Evolutionary conservation across 2,329 filamentous ascomycete genomes (phyloP).

Genomic region (Xylaria sp.): DNA sequence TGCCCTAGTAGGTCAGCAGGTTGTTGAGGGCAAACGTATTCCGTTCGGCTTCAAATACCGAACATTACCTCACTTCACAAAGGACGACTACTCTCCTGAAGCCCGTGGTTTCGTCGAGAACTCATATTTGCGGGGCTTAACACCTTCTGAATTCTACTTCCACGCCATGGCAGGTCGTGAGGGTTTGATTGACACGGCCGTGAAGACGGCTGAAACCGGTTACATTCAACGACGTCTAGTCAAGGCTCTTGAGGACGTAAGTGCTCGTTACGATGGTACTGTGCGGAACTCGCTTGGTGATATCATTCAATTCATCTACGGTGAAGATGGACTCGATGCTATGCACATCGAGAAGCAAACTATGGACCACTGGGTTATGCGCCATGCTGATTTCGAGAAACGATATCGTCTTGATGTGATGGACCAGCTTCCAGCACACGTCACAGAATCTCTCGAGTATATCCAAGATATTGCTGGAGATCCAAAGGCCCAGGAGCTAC

Average conservation of each 20-base stretch:
- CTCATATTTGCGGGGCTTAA: constrained; percentile 94
- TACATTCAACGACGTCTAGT: constrained; percentile 99
- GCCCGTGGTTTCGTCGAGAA: constrained; percentile 98
- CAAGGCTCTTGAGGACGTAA: constrained; percentile 96
- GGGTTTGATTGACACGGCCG: constrained; percentile 98
- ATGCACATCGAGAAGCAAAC: constrained; percentile 92
- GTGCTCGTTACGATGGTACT: constrained; percentile 96
- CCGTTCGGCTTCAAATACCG: constrained; percentile 99
- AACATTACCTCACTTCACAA: constrained; percentile 95
- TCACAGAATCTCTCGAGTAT: constrained; percentile 80
- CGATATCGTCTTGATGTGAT: constrained; percentile 89
- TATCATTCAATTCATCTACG: constrained; percentile 95
- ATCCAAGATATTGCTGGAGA: constrained; percentile 87
- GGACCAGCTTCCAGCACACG: constrained; percentile 61
- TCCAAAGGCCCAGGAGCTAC: constrained; percentile 80
- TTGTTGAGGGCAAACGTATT: constrained; percentile 97
- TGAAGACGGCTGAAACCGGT: constrained; percentile 98
- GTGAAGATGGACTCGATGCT: constrained; percentile 95
- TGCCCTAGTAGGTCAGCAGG: constrained; percentile 95
- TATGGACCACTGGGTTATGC: constrained; percentile 84
- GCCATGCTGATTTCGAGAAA: constrained; percentile 76
- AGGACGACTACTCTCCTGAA: constrained; percentile 98
- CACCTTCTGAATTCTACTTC: constrained; percentile 98
- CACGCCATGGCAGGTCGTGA: constrained; percentile 99
- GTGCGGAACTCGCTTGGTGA: constrained; percentile 97